These are phyloP conservation scores for Lizonia empirigonia DNA, from an alignment of 2,329 filamentous ascomycete species.

Conservation along the genomic window DNA sequence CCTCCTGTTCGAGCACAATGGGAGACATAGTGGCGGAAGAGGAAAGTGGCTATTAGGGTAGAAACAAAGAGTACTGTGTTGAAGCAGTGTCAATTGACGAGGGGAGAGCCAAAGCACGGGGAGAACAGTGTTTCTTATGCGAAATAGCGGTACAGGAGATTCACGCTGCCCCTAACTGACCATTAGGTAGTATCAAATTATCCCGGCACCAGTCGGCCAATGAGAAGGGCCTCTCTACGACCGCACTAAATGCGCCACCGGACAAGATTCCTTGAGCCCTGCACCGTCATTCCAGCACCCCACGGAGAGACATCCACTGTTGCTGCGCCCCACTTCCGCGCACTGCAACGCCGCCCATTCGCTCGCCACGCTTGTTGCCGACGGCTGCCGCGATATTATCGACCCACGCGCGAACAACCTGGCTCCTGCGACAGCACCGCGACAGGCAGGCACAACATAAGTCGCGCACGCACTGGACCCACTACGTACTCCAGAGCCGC, in stretches of 20 bases:
- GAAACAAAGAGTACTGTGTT: conserved; percentile 15
- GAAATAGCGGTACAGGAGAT: conserved; percentile 39
- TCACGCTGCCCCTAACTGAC: conserved; percentile 23
- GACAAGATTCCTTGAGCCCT: conserved; percentile 1
- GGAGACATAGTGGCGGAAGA: conserved; percentile 56
- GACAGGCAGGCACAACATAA: conserved; percentile 5
- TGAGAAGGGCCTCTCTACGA: conserved; percentile 9
- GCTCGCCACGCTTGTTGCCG: neutral
- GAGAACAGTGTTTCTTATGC: conserved; percentile 21
- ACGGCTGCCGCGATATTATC: neutral
- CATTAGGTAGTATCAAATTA: conserved; percentile 11
- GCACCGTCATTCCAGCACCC: conserved; percentile 11
- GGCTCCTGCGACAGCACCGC: neutral
- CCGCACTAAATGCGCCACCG: conserved; percentile 12
- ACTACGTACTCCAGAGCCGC: neutral
- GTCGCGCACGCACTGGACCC: conserved; percentile 5
- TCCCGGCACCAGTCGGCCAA: conserved; percentile 6
- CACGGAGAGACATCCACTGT: conserved; percentile 11
- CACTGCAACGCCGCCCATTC: conserved; percentile 10
- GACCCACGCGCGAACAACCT: neutral
- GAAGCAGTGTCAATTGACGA: conserved; percentile 26
- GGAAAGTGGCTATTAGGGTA: conserved; percentile 3
- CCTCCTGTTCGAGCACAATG: conserved; percentile 73
- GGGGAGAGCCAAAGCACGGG: conserved; percentile 22
- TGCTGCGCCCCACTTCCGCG: conserved; percentile 15